A percentile compares a stretch with the other conserved stretches of the same genome.
Evolutionary conservation across 2,329 filamentous ascomycete species (phyloP).

Genomic region (Achaetomium macrosporum): DNA sequence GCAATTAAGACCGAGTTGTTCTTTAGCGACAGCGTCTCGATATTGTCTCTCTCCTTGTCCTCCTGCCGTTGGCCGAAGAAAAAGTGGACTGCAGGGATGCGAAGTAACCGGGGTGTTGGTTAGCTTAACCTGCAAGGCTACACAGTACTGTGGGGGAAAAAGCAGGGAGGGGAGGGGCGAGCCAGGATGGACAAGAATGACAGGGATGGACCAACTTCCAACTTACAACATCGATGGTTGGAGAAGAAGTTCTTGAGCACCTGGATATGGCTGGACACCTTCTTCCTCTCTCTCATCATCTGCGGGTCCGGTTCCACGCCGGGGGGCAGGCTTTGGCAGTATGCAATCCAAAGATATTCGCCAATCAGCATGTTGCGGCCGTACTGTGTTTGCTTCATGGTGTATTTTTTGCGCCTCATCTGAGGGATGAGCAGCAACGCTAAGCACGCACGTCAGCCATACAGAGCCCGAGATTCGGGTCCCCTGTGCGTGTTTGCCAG

Average conservation of each 20-base stretch:
- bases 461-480: background rate
- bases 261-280: constrained; percentile 66
- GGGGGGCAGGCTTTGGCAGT: constrained; percentile 40
- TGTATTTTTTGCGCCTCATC: constrained; percentile 62
- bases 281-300: constrained; percentile 48
- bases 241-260: constrained; percentile 63
- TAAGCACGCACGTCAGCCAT: constrained; percentile 28
- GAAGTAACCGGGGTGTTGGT: constrained; percentile 16
- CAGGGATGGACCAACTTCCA: background rate
- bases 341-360: constrained; percentile 58
- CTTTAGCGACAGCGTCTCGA: constrained; percentile 54
- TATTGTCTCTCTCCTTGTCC: constrained; percentile 39
- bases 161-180: background rate
- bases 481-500: constrained; percentile 4
- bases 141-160: constrained; percentile 5
- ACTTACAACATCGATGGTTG: constrained; percentile 58
- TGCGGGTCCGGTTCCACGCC: constrained; percentile 43
- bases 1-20: constrained; percentile 59
- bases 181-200: background rate
- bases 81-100: constrained; percentile 46
- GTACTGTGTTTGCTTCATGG: constrained; percentile 56
- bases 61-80: constrained; percentile 52
- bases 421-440: constrained; percentile 60
- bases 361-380: constrained; percentile 66
- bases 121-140: constrained; percentile 7